Conservation (phyloP, 805 yeast species). For the Candida methanosorbosa region DNA sequence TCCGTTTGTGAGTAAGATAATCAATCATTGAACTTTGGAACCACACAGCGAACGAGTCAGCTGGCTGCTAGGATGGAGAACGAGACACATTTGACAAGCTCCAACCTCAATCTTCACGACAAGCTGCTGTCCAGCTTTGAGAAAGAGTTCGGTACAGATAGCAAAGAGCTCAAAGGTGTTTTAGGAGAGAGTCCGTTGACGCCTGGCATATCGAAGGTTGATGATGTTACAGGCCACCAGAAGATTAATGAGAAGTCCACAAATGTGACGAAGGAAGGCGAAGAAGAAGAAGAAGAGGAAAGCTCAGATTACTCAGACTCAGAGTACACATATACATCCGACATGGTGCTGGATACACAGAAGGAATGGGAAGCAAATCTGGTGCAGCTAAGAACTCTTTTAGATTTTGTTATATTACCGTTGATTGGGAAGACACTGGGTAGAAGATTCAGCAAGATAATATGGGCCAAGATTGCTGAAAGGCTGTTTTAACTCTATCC, state of each 20-base stretch:
- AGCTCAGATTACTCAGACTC: conserved; percentile 15
- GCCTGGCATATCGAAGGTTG: background rate
- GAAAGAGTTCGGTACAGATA: background rate
- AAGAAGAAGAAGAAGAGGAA: conserved; percentile 5
- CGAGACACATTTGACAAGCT: background rate
- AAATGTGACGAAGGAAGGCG: conserved; percentile 2
- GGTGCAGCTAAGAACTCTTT: conserved; percentile 46
- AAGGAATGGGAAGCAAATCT: conserved; percentile 70
- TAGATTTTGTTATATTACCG: conserved; percentile 56
- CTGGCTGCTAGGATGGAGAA: background rate
- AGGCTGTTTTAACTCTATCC: conserved; percentile 4
- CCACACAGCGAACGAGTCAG: background rate
- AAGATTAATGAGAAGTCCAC: no score
- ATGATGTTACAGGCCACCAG: background rate
- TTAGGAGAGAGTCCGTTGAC: no score
- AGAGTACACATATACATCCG: conserved; percentile 24
- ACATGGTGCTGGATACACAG: conserved; percentile 35
- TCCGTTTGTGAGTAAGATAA: no score
- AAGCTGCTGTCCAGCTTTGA: background rate
- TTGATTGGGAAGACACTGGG: conserved; percentile 61
- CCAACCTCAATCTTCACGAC: background rate
- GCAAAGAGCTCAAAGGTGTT: no score
- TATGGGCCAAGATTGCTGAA: conserved; percentile 23
- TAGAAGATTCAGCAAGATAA: conserved; percentile 39
- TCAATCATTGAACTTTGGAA: no score